phyloP scores from a whole-genome alignment of 345 rosid species.

The Sapria himalayana region DNA sequence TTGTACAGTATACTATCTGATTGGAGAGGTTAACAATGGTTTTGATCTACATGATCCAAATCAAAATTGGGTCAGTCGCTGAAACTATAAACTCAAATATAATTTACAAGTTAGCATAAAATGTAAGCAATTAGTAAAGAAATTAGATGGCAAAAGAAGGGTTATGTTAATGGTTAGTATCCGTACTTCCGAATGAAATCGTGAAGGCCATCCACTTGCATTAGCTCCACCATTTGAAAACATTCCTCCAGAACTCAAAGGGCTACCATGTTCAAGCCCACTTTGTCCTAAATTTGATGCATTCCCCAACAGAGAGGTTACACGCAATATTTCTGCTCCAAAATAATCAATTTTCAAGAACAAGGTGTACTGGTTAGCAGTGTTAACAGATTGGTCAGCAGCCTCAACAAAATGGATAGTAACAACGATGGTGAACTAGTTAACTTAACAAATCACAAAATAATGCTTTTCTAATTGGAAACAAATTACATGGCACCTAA shows the following conservation, averaged over 20 bases:
- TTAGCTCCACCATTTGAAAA: slow-evolving; percentile 91
- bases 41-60: too few relatives aligned
- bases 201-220: slow-evolving; percentile 78
- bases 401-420: slow-evolving; percentile 35
- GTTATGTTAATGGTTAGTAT: slow-evolving; percentile 98
- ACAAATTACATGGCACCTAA: too few relatives aligned
- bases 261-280: slow-evolving; percentile 90
- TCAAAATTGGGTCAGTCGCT: too few relatives aligned
- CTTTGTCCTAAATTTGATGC: slow-evolving; percentile 96
- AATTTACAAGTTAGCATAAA: slow-evolving; percentile 32
- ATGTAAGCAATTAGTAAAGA: slow-evolving; percentile 30
- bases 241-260: slow-evolving; percentile 78
- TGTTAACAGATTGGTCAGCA: slow-evolving; percentile 45
- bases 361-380: slow-evolving; percentile 88
- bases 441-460: slow-evolving; percentile 31
- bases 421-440: slow-evolving; percentile 31
- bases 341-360: slow-evolving; percentile 92
- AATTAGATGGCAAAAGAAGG: slow-evolving; percentile 40
- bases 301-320: slow-evolving; percentile 96
- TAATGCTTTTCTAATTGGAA: slow-evolving; percentile 14
- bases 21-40: too few relatives aligned
- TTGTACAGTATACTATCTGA: too few relatives aligned
- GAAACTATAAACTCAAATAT: slow-evolving; percentile 25
- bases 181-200: slow-evolving; percentile 97
- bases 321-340: slow-evolving; percentile 98